Conservation (phyloP, 768 basidiomycete species). For the Boletales sp. region DNA sequence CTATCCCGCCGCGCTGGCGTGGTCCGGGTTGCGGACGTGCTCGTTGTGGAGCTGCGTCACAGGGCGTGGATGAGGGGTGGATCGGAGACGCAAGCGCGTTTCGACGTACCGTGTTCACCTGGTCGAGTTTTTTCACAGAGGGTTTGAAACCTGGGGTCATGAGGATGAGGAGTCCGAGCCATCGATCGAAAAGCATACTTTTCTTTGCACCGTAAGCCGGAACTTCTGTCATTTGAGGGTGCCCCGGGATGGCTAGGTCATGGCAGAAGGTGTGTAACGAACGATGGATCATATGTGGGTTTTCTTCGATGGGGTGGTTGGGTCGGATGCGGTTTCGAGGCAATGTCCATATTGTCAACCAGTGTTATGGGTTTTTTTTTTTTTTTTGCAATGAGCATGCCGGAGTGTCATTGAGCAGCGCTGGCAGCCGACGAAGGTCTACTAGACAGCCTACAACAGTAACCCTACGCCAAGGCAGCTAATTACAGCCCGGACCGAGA, state of each 20-base stretch:
- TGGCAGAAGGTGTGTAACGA: not conserved
- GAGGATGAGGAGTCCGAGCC: not conserved
- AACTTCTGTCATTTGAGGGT: slow-evolving; percentile 10
- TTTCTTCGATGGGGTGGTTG: slow-evolving; percentile 18
- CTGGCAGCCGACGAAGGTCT: too few relatives aligned
- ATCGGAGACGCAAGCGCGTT: not conserved
- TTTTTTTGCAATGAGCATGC: too few relatives aligned
- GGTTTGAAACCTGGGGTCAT: slow-evolving; percentile 21
- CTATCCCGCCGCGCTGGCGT: slow-evolving; percentile 25
- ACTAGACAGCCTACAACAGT: too few relatives aligned
- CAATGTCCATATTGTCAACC: slow-evolving; percentile 18
- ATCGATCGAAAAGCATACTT: slow-evolving; percentile 13
- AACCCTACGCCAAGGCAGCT: too few relatives aligned
- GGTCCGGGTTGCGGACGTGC: slow-evolving; percentile 24
- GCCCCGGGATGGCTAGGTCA: slow-evolving; percentile 10
- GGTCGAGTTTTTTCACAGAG: slow-evolving; percentile 34
- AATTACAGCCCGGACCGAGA: too few relatives aligned
- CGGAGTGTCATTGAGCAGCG: too few relatives aligned
- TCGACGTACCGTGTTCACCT: slow-evolving; percentile 29
- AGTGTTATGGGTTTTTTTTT: not conserved
- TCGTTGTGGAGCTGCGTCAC: slow-evolving; percentile 22
- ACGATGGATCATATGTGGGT: not conserved
- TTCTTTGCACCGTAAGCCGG: slow-evolving; percentile 29
- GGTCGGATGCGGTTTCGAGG: slow-evolving; percentile 8
- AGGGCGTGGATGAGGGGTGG: not conserved